Evolutionary conservation across 257 asterid genomes (phyloP).

Genomic region (Solanum etuberosum): DNA sequence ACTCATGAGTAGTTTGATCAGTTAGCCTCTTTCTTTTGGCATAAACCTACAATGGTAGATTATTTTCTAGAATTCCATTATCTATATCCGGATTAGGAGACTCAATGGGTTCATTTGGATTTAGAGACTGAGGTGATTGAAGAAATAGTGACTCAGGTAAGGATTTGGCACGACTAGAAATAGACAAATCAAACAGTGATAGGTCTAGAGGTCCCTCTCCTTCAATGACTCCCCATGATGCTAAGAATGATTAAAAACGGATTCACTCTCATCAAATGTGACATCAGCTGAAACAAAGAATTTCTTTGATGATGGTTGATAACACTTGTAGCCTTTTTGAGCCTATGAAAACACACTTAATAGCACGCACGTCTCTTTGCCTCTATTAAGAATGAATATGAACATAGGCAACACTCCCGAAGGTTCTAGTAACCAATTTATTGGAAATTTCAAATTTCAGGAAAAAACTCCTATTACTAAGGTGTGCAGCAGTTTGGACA

Average conservation of each 20-base stretch:
- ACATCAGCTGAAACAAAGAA: not conserved
- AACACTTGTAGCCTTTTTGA: not conserved
- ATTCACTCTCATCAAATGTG: not conserved
- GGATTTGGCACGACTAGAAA: not conserved
- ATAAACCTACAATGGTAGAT: not conserved
- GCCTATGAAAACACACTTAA: not conserved
- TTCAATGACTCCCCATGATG: not conserved
- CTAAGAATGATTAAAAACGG: not conserved
- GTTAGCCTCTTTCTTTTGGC: not conserved
- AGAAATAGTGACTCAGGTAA: not conserved
- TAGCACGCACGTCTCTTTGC: not conserved
- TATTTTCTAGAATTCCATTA: not conserved
- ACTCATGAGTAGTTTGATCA: not conserved
- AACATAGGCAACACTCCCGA: not conserved
- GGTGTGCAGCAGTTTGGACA: not conserved
- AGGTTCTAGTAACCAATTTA: not conserved
- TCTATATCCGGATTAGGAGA: not conserved
- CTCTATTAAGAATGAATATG: not conserved
- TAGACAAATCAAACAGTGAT: not conserved
- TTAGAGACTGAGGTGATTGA: not conserved
- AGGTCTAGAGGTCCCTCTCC: not conserved
- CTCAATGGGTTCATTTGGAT: not conserved
- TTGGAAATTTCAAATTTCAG: not conserved
- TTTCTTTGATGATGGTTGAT: not conserved
- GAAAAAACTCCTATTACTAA: not conserved